Percentiles rank a stretch among this genome's conserved stretches.
phyloP scores from a whole-genome alignment of 164 flowering plant species.

The Aristolochia fimbriata region DNA sequence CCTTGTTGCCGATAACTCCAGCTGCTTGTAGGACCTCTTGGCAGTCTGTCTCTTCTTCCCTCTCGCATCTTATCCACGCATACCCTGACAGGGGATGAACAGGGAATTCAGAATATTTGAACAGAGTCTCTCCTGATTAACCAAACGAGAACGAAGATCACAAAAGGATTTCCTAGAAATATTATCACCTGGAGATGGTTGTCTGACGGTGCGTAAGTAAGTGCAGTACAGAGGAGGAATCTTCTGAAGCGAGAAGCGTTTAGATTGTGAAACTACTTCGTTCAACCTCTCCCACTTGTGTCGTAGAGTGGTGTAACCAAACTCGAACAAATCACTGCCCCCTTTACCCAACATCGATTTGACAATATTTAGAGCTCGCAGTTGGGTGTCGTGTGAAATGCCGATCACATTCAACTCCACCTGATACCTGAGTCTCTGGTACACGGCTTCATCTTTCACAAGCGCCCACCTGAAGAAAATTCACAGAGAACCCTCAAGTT shows the following conservation, averaged over 20 bases:
- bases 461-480: slow-evolving; percentile 55
- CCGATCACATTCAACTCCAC: slow-evolving; percentile 24
- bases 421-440: slow-evolving; percentile 26
- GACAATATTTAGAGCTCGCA: slow-evolving; percentile 47
- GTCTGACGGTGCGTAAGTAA: slow-evolving; percentile 29
- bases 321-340: slow-evolving; percentile 34
- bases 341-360: slow-evolving; percentile 23
- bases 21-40: slow-evolving; percentile 30
- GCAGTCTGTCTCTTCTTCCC: slow-evolving; percentile 48
- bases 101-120: too few species aligned
- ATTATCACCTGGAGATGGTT: slow-evolving; percentile 50
- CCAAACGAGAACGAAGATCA: neutral
- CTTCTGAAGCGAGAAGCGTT: slow-evolving; percentile 39
- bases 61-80: slow-evolving; percentile 72
- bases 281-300: slow-evolving; percentile 41
- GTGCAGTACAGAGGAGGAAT: slow-evolving; percentile 36
- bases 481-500: too few species aligned
- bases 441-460: slow-evolving; percentile 44
- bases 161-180: too few species aligned
- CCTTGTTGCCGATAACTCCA: slow-evolving; percentile 39
- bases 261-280: slow-evolving; percentile 22
- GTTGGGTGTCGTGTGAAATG: slow-evolving; percentile 45
- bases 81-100: slow-evolving; percentile 32
- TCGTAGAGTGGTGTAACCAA: slow-evolving; percentile 32
- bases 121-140: too few species aligned